These are phyloP conservation scores for Backusella macrospora DNA, from an alignment of 192 early-diverging fungal species.

Conservation along the genomic window DNA sequence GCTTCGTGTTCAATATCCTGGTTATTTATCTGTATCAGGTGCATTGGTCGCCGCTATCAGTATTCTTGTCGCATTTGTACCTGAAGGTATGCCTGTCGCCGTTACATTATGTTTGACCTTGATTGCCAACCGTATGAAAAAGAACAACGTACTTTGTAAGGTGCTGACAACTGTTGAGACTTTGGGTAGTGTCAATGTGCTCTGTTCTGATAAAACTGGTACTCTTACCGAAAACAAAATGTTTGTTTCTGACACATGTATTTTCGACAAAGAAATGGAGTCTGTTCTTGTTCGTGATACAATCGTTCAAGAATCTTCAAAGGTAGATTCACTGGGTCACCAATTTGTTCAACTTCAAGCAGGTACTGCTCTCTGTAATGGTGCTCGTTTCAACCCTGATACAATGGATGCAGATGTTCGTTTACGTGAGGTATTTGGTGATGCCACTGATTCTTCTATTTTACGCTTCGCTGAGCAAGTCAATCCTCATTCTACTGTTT, in stretches of 20 bases:
- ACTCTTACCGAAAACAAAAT: conserved; percentile 85
- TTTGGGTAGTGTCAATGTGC: conserved; percentile 76
- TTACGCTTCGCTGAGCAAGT: conserved; percentile 65
- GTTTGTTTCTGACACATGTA: conserved; percentile 53
- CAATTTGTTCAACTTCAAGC: conserved; percentile 30
- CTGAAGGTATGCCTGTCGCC: conserved; percentile 76
- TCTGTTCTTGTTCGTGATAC: conserved; percentile 28
- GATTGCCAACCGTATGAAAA: conserved; percentile 78
- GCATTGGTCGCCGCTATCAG: conserved; percentile 57
- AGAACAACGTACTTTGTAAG: conserved; percentile 74
- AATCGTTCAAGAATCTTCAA: background rate
- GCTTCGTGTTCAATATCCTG: conserved; percentile 57
- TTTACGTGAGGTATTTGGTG: conserved; percentile 69
- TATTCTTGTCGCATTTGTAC: conserved; percentile 74
- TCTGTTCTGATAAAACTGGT: conserved; percentile 88
- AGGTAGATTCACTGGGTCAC: conserved; percentile 19
- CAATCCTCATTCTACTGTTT: conserved; percentile 17
- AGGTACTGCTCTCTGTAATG: conserved; percentile 61
- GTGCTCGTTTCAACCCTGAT: conserved; percentile 62
- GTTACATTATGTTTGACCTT: conserved; percentile 77
- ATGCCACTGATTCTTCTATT: conserved; percentile 86
- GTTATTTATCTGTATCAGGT: conserved; percentile 51
- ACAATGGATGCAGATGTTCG: conserved; percentile 40
- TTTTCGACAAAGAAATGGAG: conserved; percentile 45
- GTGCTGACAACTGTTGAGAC: conserved; percentile 86